Evolutionary conservation across 768 basidiomycete species (phyloP).

Genomic region (Megacollybia marginata): DNA sequence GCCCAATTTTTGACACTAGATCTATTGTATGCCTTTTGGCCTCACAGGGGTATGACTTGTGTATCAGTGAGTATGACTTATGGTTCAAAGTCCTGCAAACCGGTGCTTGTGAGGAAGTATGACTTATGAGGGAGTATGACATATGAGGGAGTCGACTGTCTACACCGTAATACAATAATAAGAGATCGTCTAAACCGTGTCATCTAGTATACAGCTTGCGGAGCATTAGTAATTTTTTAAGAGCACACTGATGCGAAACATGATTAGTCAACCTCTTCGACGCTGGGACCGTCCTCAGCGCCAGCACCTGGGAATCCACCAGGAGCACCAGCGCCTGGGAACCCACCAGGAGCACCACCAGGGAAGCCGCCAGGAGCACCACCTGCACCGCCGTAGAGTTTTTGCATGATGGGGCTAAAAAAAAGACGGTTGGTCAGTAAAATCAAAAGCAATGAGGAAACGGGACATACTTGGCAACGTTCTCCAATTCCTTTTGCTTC

Average conservation of each 20-base stretch:
- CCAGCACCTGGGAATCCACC: slow-evolving; percentile 62
- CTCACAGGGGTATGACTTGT: no score
- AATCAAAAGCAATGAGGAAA: not conserved
- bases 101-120: no score
- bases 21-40: no score
- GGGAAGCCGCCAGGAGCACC: slow-evolving; percentile 35
- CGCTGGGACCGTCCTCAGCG: slow-evolving; percentile 78
- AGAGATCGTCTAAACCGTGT: not conserved
- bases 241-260: slow-evolving; percentile 2
- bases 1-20: no score
- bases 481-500: slow-evolving; percentile 91
- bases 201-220: not conserved
- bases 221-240: not conserved
- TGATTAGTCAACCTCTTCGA: slow-evolving; percentile 82
- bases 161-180: slow-evolving; percentile 1
- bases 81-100: no score
- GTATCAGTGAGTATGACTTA: no score
- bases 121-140: no score
- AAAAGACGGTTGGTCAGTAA: not conserved
- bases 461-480: slow-evolving; percentile 50
- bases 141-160: no score
- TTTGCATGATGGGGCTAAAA: slow-evolving; percentile 50
- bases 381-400: slow-evolving; percentile 63
- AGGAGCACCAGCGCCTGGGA: slow-evolving; percentile 48
- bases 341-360: slow-evolving; percentile 47